phyloP scores from a whole-genome alignment of 768 basidiomycete genomes.

The Termitomyces heimii region DNA sequence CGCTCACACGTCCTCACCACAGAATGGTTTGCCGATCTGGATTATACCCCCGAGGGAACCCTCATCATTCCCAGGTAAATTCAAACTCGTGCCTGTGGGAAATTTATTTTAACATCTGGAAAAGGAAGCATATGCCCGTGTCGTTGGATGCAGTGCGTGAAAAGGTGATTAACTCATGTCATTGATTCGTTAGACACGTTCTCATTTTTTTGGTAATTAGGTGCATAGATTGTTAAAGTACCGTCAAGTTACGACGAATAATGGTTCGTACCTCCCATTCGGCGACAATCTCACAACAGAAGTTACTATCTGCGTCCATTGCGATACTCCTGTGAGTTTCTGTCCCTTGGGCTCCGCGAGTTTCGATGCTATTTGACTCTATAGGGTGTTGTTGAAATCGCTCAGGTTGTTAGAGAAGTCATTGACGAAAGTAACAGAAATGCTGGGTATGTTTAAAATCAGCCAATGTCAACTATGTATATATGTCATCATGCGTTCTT shows the following conservation, averaged over 20 bases:
- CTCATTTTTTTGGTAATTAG: background rate
- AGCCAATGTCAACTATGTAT: background rate
- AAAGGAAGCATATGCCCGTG: slow-evolving; percentile 47
- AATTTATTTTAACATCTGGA: background rate
- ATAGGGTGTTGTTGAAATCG: slow-evolving; percentile 7
- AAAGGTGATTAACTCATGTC: too few species aligned
- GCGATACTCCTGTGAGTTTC: slow-evolving; percentile 51
- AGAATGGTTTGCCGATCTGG: slow-evolving; percentile 68
- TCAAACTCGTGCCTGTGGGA: too few species aligned
- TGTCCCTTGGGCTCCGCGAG: too few species aligned
- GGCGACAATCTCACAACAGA: slow-evolving; percentile 33
- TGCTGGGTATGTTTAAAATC: background rate
- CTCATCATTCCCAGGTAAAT: slow-evolving; percentile 54
- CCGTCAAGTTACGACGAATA: slow-evolving; percentile 42
- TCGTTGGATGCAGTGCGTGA: slow-evolving; percentile 30
- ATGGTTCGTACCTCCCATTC: slow-evolving; percentile 34
- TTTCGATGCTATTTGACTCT: background rate
- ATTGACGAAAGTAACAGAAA: background rate
- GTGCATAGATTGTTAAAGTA: slow-evolving; percentile 17
- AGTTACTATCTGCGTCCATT: slow-evolving; percentile 62
- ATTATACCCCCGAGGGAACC: slow-evolving; percentile 52
- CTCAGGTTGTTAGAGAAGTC: background rate
- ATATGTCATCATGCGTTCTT: background rate
- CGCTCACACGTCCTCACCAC: background rate
- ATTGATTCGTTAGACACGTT: too few species aligned